Evolutionary conservation across 2,329 filamentous ascomycete species (phyloP), one percentile per base, ranked within the genome.

Genomic region (Fusarium zealandicum): DNA sequence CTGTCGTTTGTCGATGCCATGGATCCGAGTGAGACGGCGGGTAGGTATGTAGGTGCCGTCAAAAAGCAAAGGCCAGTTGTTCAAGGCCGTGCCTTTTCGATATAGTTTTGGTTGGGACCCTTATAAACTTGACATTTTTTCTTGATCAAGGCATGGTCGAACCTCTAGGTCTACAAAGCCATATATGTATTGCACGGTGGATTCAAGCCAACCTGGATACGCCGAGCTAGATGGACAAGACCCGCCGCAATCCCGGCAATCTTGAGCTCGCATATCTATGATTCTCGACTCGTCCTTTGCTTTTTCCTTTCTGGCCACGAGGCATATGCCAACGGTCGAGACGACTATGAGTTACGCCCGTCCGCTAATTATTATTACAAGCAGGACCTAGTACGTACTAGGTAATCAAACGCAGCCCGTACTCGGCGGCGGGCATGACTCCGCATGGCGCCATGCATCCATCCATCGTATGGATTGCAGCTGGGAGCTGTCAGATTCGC

Each of bases 61-160:
- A 55, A 17, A 39, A 59, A 59, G 59, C 59, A 59, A 51, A 58
- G 54, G 54, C 59, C 59, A 62, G 51, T 54, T 62, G 58, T 45
- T 51, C 54, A 62, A 22, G 49, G 45, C 44, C 42, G 33, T 54
- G 44, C 41, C 50, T 47, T 45, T 16, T 54, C 33, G n/a, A 12
- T 20, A 17, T 28, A 28, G 20, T 18, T 20, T 42, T 35, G 20
- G 27, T 18, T 16, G 32, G 17, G n/a, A 25, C 46, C 13, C 42
- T 46, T 39, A 65, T 48, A 42, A 35, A 36, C 42, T 9, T 14
- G 17, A 16, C 22, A 9, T 32, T 22, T 32, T 9, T 27, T 18
- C 20, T 39, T 14, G 17, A 33, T 31, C 18, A 36, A 33, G 22
- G 22, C 13, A 12, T 44, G 30, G 31, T 16, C 18, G 14, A 44